Base-by-base conservation (phyloP, 2,329 filamentous ascomycete genomes). In the Hymenoscyphus occultus region DNA sequence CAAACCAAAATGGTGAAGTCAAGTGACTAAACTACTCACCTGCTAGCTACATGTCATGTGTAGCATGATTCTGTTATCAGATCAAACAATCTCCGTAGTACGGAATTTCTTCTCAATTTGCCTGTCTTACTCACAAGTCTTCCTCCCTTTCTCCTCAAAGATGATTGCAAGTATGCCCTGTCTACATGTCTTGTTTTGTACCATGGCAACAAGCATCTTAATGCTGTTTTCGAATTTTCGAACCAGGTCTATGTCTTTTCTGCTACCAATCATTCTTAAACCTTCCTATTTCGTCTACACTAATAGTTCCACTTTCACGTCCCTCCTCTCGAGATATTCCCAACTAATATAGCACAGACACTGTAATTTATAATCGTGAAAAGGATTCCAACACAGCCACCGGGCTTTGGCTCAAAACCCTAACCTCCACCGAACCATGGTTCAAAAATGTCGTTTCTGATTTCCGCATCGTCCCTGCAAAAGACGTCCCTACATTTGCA, bases 401-500 rank as follows among this genome's bases (percentile, higher is more conserved):
- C 2, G 61, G 61, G 3, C 39, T 31, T 22, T 63, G 61, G 62
- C 62, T 64, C 35, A 60, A 40, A 31, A 14, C 56, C 28, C 39
- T 63, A 10, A 63, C 61, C 54, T 63, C 61, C 39, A 32, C 35
- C 16, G 82, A 90, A 57, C 88, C 90, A 0, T 93, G 91, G 91
- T 93, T 87, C 77, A 85, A 83, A 73, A 80, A 86, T 58, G 77
- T 92, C 1, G 84, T 92, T 59, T 86, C 88, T 16, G 86, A 94
- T 77, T 93, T 87, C 77, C 84, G 85, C 67, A 79, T 86, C 64
- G 77, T 93, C 3, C 74, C 82, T 5, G 75, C 81, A 40, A 76
- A 79, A 13, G 81, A 89, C 71, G 79, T 96, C 2, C 84, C 86
- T 0, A 72, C 79, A 0, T 90, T 85, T 22, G 84, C 89, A 64